Percentiles rank a stretch among this genome's conserved stretches.
Evolutionary conservation across 768 basidiomycete species (phyloP).

Genomic region (Pulveroboletus sp.): DNA sequence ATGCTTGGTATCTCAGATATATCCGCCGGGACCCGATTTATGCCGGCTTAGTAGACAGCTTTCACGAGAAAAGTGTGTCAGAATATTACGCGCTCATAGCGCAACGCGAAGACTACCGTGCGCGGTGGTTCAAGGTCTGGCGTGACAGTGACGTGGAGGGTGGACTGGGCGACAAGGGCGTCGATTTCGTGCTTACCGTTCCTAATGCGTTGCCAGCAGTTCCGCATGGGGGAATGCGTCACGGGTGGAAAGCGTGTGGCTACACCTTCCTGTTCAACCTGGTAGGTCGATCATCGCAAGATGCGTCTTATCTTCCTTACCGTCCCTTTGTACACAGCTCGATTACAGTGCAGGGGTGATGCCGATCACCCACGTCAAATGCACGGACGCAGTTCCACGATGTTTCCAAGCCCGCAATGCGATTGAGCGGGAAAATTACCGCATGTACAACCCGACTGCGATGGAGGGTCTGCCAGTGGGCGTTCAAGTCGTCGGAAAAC

Average conservation of each 20-base stretch:
- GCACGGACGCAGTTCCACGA: constrained; percentile 30
- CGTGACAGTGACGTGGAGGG: constrained; percentile 23
- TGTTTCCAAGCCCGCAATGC: constrained; percentile 31
- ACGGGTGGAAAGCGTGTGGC: constrained; percentile 54
- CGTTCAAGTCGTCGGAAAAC: constrained; percentile 41
- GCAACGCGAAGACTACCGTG: constrained; percentile 41
- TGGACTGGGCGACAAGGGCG: constrained; percentile 34
- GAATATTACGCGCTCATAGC: constrained; percentile 50
- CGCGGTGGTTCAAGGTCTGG: constrained; percentile 37
- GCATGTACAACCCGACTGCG: constrained; percentile 37
- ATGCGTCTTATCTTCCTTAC: background rate
- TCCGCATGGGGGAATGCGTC: constrained; percentile 48
- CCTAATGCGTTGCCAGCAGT: constrained; percentile 61
- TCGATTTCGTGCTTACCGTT: constrained; percentile 63
- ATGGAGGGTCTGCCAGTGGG: constrained; percentile 46
- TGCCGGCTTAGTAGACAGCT: constrained; percentile 49
- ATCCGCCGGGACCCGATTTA: constrained; percentile 50
- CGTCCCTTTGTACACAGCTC: constrained; percentile 26
- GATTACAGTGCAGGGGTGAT: constrained; percentile 45
- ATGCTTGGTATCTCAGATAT: constrained; percentile 49
- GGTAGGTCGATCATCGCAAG: constrained; percentile 34
- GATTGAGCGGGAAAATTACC: constrained; percentile 38
- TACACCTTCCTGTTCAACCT: constrained; percentile 69
- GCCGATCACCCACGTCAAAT: constrained; percentile 41
- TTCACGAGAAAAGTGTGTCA: constrained; percentile 44